Evolutionary conservation across 352 stramenopile genomes (phyloP).

Genomic region (Elongisporangium prolatum): DNA sequence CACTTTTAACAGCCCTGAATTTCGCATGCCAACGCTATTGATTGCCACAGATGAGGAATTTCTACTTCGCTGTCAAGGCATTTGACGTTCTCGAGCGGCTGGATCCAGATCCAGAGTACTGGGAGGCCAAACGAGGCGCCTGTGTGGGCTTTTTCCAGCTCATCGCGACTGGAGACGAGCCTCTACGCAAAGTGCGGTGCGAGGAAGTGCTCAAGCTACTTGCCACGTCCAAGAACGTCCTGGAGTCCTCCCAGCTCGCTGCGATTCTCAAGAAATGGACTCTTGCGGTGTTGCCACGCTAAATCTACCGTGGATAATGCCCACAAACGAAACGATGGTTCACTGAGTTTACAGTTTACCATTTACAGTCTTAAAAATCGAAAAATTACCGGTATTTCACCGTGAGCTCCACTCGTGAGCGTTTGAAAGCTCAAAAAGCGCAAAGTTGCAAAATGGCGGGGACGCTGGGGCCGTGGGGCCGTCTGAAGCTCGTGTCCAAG

Average conservation of each 20-base stretch:
- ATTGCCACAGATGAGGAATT: conserved; percentile 26
- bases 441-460: no score
- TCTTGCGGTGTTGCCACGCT: background rate
- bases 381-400: no score
- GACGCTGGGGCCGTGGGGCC: conserved; percentile 30
- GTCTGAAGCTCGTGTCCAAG: conserved; percentile 61
- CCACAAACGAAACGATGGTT: no score
- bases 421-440: no score
- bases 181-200: conserved; percentile 8
- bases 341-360: no score
- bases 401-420: no score
- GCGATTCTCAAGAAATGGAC: conserved; percentile 43
- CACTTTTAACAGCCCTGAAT: no score
- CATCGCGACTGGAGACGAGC: conserved; percentile 31
- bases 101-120: conserved; percentile 69
- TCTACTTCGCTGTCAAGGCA: conserved; percentile 58
- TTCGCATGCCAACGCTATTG: no score
- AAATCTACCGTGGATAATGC: background rate
- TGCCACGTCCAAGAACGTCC: conserved; percentile 41
- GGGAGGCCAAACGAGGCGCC: conserved; percentile 69
- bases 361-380: no score
- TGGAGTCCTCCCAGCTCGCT: conserved; percentile 43
- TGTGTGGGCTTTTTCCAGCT: conserved; percentile 62
- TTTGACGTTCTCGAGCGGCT: conserved; percentile 73
- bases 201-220: conserved; percentile 55